A percentile compares a stretch with the other conserved stretches of the same genome.
Conservation (phyloP, 176 grass and related monocot genomes). For the Ensete glaucum region DNA sequence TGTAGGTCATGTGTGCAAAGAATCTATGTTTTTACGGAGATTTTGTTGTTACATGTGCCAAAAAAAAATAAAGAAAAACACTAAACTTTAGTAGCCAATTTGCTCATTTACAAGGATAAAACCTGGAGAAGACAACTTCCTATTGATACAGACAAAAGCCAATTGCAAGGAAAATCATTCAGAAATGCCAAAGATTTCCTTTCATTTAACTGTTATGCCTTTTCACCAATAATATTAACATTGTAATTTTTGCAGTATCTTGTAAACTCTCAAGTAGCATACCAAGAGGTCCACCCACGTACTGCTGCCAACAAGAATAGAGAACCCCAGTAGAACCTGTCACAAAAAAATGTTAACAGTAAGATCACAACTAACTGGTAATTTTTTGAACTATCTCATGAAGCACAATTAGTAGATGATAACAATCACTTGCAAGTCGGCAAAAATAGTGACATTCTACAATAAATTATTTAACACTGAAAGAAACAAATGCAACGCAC, state of each 20-base stretch:
- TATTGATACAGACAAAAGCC: too few species aligned
- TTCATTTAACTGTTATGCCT: neutral
- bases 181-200: neutral
- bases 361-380: neutral
- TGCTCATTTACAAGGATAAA: neutral
- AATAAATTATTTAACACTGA: too few species aligned
- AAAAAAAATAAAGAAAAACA: too few species aligned
- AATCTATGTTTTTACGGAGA: too few species aligned
- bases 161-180: neutral
- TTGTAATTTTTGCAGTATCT: neutral
- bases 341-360: conserved; percentile 9
- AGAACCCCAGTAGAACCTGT: conserved; percentile 93
- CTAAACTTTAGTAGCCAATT: neutral
- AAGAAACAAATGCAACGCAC: too few species aligned
- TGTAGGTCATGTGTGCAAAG: too few species aligned
- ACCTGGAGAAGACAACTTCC: neutral
- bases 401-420: neutral
- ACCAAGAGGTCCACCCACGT: conserved; percentile 99
- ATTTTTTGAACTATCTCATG: neutral
- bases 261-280: conserved; percentile 23
- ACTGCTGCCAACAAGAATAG: conserved; percentile 94
- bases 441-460: neutral
- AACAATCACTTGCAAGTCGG: neutral
- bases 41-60: too few species aligned
- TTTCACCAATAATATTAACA: too few species aligned